phyloP scores from a whole-genome alignment of 768 basidiomycete species.

The Lactarius sanguifluus region DNA sequence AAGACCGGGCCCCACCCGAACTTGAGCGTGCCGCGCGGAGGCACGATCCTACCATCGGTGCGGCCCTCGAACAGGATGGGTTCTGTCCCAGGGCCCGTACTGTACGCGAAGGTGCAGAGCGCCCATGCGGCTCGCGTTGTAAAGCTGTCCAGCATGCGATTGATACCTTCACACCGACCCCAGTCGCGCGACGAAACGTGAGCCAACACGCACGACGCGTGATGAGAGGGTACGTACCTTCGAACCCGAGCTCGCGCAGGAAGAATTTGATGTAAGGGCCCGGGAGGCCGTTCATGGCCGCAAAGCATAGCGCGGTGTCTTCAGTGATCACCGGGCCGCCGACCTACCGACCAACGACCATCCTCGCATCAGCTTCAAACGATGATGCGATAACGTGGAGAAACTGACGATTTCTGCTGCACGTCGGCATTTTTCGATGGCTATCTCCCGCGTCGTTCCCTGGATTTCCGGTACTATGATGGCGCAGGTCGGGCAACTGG shows the following conservation, averaged over 20 bases:
- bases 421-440: slow-evolving; percentile 77
- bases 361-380: not conserved
- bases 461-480: slow-evolving; percentile 86
- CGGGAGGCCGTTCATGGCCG: slow-evolving; percentile 88
- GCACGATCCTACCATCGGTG: slow-evolving; percentile 88
- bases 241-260: slow-evolving; percentile 76
- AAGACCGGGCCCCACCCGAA: slow-evolving; percentile 96
- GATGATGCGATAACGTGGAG: not conserved
- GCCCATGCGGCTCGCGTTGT: slow-evolving; percentile 79
- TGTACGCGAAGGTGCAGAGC: slow-evolving; percentile 95
- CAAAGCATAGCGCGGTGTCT: slow-evolving; percentile 92
- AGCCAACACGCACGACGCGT: not conserved
- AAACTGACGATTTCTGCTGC: slow-evolving; percentile 73
- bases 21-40: slow-evolving; percentile 66
- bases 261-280: slow-evolving; percentile 98
- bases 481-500: not conserved
- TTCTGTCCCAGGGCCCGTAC: slow-evolving; percentile 74
- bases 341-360: slow-evolving; percentile 36
- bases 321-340: slow-evolving; percentile 72
- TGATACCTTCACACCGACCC: slow-evolving; percentile 54
- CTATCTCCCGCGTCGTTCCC: slow-evolving; percentile 89
- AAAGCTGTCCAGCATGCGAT: slow-evolving; percentile 78
- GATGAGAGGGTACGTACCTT: slow-evolving; percentile 49
- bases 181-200: not conserved
- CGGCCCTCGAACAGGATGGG: slow-evolving; percentile 84